Evolutionary conservation across 441 rosid genomes (phyloP).

Genomic region (Eruca vesicaria): DNA sequence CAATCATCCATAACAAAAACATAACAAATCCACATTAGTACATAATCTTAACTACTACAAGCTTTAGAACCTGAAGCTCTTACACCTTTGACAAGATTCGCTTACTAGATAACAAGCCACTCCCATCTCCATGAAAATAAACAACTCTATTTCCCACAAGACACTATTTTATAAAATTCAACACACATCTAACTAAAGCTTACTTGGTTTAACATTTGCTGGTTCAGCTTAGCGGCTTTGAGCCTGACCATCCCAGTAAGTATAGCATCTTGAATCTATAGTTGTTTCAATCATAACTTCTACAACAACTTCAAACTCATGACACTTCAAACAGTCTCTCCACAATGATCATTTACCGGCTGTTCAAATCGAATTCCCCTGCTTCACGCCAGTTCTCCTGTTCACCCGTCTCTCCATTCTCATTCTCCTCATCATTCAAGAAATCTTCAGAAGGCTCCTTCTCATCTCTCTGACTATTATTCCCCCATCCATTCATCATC

Average conservation of each 20-base stretch:
- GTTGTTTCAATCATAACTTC: background rate
- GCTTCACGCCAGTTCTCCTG: constrained; percentile 83
- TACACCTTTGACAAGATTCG: background rate
- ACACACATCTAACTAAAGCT: constrained; percentile 8
- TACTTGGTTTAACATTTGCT: constrained; percentile 3
- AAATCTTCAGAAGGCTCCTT: constrained; percentile 96
- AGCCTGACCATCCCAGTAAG: background rate
- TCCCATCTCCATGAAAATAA: background rate
- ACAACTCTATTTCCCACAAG: background rate
- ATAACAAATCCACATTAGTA: background rate
- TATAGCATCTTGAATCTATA: constrained; percentile 8
- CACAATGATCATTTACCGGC: constrained; percentile 40
- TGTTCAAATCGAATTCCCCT: constrained; percentile 87
- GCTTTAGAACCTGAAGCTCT: background rate
- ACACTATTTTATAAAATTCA: background rate
- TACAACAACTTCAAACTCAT: background rate
- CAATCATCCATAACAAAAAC: background rate
- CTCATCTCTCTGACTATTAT: constrained; percentile 71
- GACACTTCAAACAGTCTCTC: background rate
- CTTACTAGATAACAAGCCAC: background rate
- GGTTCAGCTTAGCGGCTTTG: constrained; percentile 12
- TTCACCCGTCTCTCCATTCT: constrained; percentile 68
- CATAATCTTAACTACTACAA: background rate
- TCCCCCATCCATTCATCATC: constrained; percentile 95
- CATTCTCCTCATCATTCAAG: constrained; percentile 92